phyloP scores from a whole-genome alignment of 495 filamentous ascomycete genomes.

The Hypoxylon cercidicola region DNA sequence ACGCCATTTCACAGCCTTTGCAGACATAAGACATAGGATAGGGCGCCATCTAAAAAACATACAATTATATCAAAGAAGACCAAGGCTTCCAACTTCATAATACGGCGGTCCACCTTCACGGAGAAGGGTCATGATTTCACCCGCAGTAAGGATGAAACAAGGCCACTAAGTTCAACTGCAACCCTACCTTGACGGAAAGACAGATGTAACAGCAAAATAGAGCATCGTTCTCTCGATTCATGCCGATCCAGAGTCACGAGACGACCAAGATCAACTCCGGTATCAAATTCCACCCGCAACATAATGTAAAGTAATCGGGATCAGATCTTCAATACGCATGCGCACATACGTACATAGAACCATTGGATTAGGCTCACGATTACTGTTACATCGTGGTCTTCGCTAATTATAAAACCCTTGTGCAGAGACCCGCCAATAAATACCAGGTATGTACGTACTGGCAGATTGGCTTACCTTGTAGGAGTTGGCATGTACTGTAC shows the following conservation, averaged over 20 bases:
- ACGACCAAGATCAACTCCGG: slow-evolving; percentile 12
- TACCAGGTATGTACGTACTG: slow-evolving; percentile 4
- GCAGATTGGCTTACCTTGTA: slow-evolving; percentile 7
- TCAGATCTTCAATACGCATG: slow-evolving; percentile 11
- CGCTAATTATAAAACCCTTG: slow-evolving; percentile 17
- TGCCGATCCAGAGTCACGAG: slow-evolving; percentile 30
- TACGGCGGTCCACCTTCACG: slow-evolving; percentile 8
- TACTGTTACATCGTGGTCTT: slow-evolving; percentile 4
- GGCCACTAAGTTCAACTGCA: slow-evolving; percentile 18
- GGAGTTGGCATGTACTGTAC: slow-evolving; percentile 10
- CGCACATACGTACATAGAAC: slow-evolving; percentile 5
- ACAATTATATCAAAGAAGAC: slow-evolving; percentile 24
- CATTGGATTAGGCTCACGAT: slow-evolving; percentile 7
- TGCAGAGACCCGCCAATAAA: slow-evolving; percentile 38
- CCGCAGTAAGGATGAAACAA: slow-evolving; percentile 30
- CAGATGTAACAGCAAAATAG: slow-evolving; percentile 33
- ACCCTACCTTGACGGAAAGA: slow-evolving; percentile 23
- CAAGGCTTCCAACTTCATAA: slow-evolving; percentile 19
- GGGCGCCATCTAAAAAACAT: slow-evolving; percentile 7
- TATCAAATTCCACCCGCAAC: slow-evolving; percentile 24
- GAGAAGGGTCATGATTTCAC: slow-evolving; percentile 30
- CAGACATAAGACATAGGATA: neutral
- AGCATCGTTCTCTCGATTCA: slow-evolving; percentile 4
- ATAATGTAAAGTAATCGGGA: slow-evolving; percentile 3
- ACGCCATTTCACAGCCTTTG: slow-evolving; percentile 9